Conservation (phyloP, 352 stramenopile species). For the Phytophthora niederhauseri region DNA sequence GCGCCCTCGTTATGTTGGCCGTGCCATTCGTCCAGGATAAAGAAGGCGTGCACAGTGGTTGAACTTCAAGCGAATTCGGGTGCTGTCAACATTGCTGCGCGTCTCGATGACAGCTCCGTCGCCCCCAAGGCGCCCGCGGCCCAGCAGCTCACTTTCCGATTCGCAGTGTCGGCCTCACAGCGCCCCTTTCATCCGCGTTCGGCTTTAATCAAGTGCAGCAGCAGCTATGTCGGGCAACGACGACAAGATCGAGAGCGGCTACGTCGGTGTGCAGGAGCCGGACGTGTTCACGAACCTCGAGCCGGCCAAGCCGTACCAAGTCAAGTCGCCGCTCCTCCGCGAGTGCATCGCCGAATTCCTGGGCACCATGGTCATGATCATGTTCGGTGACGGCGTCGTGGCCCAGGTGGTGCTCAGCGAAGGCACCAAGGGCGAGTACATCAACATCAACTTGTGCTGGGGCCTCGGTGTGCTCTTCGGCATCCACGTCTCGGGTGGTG, state of each 20-base stretch:
- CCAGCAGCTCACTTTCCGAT: slow-evolving; percentile 28
- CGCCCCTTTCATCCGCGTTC: neutral
- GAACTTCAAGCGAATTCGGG: slow-evolving; percentile 33
- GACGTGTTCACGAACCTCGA: slow-evolving; percentile 30
- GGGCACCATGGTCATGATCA: slow-evolving; percentile 66
- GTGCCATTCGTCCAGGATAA: slow-evolving; percentile 35
- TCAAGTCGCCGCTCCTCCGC: slow-evolving; percentile 47
- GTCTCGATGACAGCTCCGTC: slow-evolving; percentile 20
- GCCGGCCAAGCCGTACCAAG: slow-evolving; percentile 40
- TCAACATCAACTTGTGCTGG: slow-evolving; percentile 77
- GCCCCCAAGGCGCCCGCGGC: neutral
- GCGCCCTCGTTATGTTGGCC: slow-evolving; percentile 25
- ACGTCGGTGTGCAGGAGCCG: slow-evolving; percentile 37
- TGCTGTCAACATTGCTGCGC: slow-evolving; percentile 29
- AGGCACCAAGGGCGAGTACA: slow-evolving; percentile 61
- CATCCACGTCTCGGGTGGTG: slow-evolving; percentile 59
- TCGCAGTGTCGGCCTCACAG: slow-evolving; percentile 22
- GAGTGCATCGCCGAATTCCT: slow-evolving; percentile 73
- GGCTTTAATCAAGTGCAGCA: slow-evolving; percentile 7
- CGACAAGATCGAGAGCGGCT: slow-evolving; percentile 45
- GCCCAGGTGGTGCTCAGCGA: slow-evolving; percentile 63
- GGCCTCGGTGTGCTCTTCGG: slow-evolving; percentile 76
- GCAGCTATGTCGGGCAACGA: slow-evolving; percentile 29
- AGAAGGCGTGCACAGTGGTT: slow-evolving; percentile 26
- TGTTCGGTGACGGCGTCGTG: slow-evolving; percentile 70